These are phyloP conservation scores for Boletellus sp. DNA, from an alignment of 768 basidiomycete species.

Conservation along the genomic window DNA sequence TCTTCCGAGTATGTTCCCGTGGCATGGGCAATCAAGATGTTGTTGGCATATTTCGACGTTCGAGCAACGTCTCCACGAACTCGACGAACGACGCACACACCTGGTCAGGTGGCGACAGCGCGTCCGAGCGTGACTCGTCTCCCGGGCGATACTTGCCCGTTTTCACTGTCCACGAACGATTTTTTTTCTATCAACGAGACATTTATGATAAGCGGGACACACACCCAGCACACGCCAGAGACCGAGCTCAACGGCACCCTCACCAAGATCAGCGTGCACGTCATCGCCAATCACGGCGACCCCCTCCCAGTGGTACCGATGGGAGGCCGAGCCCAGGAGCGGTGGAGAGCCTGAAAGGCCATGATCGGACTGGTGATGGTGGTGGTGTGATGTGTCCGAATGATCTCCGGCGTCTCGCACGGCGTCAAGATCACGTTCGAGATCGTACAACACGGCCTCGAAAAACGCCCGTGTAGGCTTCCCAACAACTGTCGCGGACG, in stretches of 20 bases:
- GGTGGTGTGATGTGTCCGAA: neutral
- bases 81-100: slow-evolving; percentile 50
- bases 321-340: too few relatives aligned
- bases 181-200: neutral
- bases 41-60: neutral
- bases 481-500: slow-evolving; percentile 53
- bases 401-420: neutral
- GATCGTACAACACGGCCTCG: slow-evolving; percentile 48
- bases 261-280: slow-evolving; percentile 58
- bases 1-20: neutral
- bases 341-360: too few relatives aligned
- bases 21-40: neutral
- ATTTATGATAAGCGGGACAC: slow-evolving; percentile 10
- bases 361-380: too few relatives aligned
- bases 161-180: slow-evolving; percentile 38
- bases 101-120: slow-evolving; percentile 45
- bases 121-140: slow-evolving; percentile 44
- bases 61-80: slow-evolving; percentile 48
- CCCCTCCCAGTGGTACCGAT: slow-evolving; percentile 7
- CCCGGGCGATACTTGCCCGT: slow-evolving; percentile 69
- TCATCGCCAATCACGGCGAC: slow-evolving; percentile 66
- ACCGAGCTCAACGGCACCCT: slow-evolving; percentile 55
- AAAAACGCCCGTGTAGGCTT: slow-evolving; percentile 63
- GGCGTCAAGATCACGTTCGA: slow-evolving; percentile 24
- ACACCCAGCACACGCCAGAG: slow-evolving; percentile 62